phyloP scores from a whole-genome alignment of 2,329 filamentous ascomycete genomes.

The Xylaria hypoxylon region DNA sequence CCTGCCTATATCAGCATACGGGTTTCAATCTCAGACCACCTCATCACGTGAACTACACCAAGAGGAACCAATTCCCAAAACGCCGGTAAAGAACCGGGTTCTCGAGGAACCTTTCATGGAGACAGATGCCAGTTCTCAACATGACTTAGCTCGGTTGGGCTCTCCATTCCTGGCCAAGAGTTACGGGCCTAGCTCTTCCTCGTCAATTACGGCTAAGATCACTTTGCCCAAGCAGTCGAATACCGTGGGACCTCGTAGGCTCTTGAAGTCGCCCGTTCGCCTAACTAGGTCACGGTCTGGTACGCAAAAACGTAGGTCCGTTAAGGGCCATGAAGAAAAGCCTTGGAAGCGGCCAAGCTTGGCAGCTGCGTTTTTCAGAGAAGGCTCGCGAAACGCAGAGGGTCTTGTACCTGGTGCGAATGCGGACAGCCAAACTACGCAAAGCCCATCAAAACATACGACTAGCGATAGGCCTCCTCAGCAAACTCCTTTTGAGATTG shows the following conservation, averaged over 20 bases:
- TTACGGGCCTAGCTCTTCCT: constrained; percentile 72
- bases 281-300: constrained; percentile 63
- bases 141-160: constrained; percentile 55
- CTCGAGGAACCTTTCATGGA: constrained; percentile 20
- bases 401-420: not conserved
- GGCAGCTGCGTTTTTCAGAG: constrained; percentile 63
- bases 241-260: constrained; percentile 62
- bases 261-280: constrained; percentile 65
- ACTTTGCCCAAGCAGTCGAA: constrained; percentile 58
- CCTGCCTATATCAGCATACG: constrained; percentile 46
- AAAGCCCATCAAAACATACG: constrained; percentile 4
- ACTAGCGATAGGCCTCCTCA: constrained; percentile 5
- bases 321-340: constrained; percentile 59
- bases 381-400: constrained; percentile 39
- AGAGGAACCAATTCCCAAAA: constrained; percentile 1
- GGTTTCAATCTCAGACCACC: constrained; percentile 27
- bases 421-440: constrained; percentile 8
- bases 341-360: constrained; percentile 68
- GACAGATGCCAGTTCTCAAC: constrained; percentile 1
- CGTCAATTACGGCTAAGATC: constrained; percentile 57
- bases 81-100: constrained; percentile 4
- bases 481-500: constrained; percentile 10
- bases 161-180: constrained; percentile 69
- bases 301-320: constrained; percentile 67
- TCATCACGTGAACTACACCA: constrained; percentile 11